phyloP scores from a whole-genome alignment of 164 flowering plant genomes.

The Tinospora cordifolia region DNA sequence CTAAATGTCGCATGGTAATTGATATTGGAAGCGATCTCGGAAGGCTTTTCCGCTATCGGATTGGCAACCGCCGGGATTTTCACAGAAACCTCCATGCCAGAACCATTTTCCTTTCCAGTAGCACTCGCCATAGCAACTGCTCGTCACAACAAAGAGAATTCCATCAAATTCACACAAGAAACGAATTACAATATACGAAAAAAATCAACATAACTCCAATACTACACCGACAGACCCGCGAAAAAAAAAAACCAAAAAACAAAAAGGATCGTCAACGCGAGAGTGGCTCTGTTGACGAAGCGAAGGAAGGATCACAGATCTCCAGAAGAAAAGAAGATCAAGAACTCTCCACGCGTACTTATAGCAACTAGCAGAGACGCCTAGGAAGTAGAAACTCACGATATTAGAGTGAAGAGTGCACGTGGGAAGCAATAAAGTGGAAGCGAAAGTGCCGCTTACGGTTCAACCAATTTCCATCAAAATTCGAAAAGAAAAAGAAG shows the following conservation, averaged over 20 bases:
- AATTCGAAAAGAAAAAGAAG: background rate
- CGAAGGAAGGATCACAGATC: background rate
- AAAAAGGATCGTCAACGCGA: background rate
- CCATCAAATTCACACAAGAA: slow-evolving; percentile 1
- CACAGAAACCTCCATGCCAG: slow-evolving; percentile 19
- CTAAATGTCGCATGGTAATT: slow-evolving; percentile 69
- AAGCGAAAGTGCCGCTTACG: background rate
- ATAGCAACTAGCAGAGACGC: background rate
- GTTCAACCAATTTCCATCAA: background rate
- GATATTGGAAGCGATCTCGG: slow-evolving; percentile 73
- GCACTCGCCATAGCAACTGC: slow-evolving; percentile 33
- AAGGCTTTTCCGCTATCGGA: slow-evolving; percentile 55
- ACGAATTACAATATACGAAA: background rate
- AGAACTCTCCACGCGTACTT: background rate
- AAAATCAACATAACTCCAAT: background rate
- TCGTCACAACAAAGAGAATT: background rate
- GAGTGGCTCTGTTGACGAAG: background rate
- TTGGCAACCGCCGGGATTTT: slow-evolving; percentile 53
- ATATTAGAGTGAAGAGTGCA: background rate
- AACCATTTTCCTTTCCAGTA: slow-evolving; percentile 25
- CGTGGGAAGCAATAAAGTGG: background rate
- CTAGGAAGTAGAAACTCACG: slow-evolving; percentile 4
- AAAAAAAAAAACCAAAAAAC: too few species aligned
- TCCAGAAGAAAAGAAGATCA: background rate
- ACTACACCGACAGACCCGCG: background rate